phyloP scores from a whole-genome alignment of 2,329 filamentous ascomycete genomes.

The Aspergillus sojae region DNA sequence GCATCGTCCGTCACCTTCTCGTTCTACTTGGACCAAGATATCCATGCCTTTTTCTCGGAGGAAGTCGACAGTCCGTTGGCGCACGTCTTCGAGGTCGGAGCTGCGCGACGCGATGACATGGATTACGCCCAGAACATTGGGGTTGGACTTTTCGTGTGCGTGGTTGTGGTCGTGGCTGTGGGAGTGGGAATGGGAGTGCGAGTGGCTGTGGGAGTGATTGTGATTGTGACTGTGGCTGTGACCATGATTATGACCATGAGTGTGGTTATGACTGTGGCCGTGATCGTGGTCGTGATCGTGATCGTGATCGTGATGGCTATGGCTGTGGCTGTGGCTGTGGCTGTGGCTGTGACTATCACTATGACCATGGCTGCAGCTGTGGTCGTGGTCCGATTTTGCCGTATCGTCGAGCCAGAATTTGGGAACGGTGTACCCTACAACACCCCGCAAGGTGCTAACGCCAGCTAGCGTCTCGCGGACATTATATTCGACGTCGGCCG shows the following conservation, averaged over 20 bases:
- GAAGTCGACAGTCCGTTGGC: slow-evolving; percentile 73
- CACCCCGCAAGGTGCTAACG: slow-evolving; percentile 78
- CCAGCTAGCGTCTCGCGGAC: slow-evolving; percentile 84
- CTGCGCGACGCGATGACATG: slow-evolving; percentile 76
- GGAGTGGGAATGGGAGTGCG: slow-evolving; percentile 29
- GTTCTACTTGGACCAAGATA: slow-evolving; percentile 83
- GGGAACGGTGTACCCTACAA: slow-evolving; percentile 81
- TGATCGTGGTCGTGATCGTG: slow-evolving; percentile 27
- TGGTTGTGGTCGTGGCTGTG: slow-evolving; percentile 25
- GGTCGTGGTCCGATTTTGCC: slow-evolving; percentile 45
- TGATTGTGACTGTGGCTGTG: slow-evolving; percentile 32
- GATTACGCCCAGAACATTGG: slow-evolving; percentile 73
- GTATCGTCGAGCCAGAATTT: slow-evolving; percentile 90
- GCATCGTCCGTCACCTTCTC: slow-evolving; percentile 72
- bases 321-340: slow-evolving; percentile 32
- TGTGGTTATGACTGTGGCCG: slow-evolving; percentile 31
- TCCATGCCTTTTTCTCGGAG: slow-evolving; percentile 73
- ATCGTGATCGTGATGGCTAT: slow-evolving; percentile 28
- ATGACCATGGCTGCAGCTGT: slow-evolving; percentile 37
- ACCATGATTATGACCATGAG: slow-evolving; percentile 23
- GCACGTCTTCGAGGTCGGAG: slow-evolving; percentile 79
- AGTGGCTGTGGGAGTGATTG: slow-evolving; percentile 32
- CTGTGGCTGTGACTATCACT: slow-evolving; percentile 32
- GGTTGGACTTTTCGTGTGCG: slow-evolving; percentile 20
- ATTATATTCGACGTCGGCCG: slow-evolving; percentile 82